These are phyloP conservation scores for Pseudocercospora cruenta DNA, from an alignment of 2,329 filamentous ascomycete genomes.

Conservation along the genomic window DNA sequence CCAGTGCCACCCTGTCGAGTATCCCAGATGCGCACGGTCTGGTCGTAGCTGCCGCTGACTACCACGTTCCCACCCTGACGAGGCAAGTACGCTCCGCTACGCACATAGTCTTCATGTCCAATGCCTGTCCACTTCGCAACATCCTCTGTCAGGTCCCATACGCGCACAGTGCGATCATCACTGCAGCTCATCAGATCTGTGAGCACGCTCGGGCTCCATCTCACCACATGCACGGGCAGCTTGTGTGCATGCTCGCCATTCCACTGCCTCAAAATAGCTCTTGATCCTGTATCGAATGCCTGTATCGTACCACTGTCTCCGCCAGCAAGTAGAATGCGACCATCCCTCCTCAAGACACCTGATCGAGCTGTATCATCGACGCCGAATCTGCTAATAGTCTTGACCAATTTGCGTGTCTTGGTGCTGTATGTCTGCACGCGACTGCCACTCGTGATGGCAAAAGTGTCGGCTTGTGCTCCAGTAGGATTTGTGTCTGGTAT, in stretches of 20 bases:
- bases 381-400: slow-evolving; percentile 87
- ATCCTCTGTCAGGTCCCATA: slow-evolving; percentile 90
- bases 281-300: slow-evolving; percentile 87
- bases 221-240: slow-evolving; percentile 89
- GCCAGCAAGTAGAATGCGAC: slow-evolving; percentile 84
- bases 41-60: slow-evolving; percentile 91
- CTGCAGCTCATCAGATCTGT: slow-evolving; percentile 86
- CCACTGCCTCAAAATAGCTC: slow-evolving; percentile 95
- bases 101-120: slow-evolving; percentile 91
- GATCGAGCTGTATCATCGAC: slow-evolving; percentile 82
- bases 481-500: slow-evolving; percentile 44
- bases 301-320: slow-evolving; percentile 92
- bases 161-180: slow-evolving; percentile 87
- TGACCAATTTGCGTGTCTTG: slow-evolving; percentile 85
- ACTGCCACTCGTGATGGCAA: slow-evolving; percentile 92
- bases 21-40: slow-evolving; percentile 93
- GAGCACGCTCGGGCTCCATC: slow-evolving; percentile 81
- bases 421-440: slow-evolving; percentile 93
- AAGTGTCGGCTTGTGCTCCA: slow-evolving; percentile 62
- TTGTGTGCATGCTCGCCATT: slow-evolving; percentile 64
- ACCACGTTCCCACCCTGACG: slow-evolving; percentile 69
- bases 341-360: slow-evolving; percentile 86
- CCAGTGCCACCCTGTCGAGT: slow-evolving; percentile 66
- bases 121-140: slow-evolving; percentile 75
- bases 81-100: slow-evolving; percentile 84